phyloP scores from a whole-genome alignment of 352 stramenopile genomes.

The Lagenidium giganteum region DNA sequence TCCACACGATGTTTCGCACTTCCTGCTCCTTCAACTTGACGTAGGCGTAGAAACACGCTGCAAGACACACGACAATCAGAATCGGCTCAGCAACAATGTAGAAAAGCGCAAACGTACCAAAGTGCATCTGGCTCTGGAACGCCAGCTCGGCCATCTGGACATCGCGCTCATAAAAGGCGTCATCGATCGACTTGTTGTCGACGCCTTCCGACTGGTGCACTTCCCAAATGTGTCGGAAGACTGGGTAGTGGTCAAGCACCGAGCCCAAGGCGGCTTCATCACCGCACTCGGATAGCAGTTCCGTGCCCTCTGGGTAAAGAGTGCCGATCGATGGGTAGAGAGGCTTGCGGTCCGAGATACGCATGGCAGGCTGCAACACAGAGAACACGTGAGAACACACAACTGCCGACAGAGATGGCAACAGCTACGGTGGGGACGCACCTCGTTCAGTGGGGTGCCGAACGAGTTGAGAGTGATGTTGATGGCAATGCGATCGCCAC shows the following conservation, averaged over 20 bases:
- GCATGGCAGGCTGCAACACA: slow-evolving; percentile 87
- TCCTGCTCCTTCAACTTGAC: slow-evolving; percentile 99
- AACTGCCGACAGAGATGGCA: too few relatives aligned
- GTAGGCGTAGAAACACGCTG: slow-evolving; percentile 96
- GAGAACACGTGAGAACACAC: background rate
- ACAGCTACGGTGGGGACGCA: too few relatives aligned
- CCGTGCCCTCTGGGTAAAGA: slow-evolving; percentile 96
- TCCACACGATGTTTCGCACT: slow-evolving; percentile 99
- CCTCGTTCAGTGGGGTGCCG: slow-evolving; percentile 87
- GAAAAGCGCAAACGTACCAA: slow-evolving; percentile 47
- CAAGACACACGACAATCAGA: background rate
- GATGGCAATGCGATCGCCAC: slow-evolving; percentile 97
- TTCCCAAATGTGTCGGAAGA: slow-evolving; percentile 97
- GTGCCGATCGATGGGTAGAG: slow-evolving; percentile 97
- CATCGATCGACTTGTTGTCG: slow-evolving; percentile 97
- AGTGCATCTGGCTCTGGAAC: slow-evolving; percentile 99
- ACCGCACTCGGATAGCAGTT: slow-evolving; percentile 89
- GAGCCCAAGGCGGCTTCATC: slow-evolving; percentile 86
- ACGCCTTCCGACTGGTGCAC: slow-evolving; percentile 91
- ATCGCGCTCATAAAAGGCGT: slow-evolving; percentile 99
- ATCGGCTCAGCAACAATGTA: background rate
- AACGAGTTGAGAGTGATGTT: slow-evolving; percentile 99
- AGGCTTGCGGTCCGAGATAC: slow-evolving; percentile 94
- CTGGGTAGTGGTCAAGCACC: slow-evolving; percentile 92
- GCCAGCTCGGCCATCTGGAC: slow-evolving; percentile 97